phyloP scores from a whole-genome alignment of 768 basidiomycete genomes.

The Pseudohyphozyma bogoriensis region DNA sequence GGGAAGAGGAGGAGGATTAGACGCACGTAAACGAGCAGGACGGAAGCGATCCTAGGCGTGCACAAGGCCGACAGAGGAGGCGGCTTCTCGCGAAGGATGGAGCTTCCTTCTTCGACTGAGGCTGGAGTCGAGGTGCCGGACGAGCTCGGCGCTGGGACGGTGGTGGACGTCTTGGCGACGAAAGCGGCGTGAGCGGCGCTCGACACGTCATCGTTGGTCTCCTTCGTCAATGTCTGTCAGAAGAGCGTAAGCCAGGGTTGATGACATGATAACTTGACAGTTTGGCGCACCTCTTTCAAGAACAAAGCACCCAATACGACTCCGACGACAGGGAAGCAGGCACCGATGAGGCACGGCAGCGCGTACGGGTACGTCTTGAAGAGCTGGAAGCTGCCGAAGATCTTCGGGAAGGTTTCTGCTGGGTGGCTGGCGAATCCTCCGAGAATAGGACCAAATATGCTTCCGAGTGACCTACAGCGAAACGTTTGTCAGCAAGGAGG shows the following conservation, averaged over 20 bases:
- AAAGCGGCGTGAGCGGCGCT: neutral
- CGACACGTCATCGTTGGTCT: too few relatives aligned
- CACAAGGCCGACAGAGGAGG: constrained; percentile 5
- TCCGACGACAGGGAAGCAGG: constrained; percentile 24
- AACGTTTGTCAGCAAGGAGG: too few relatives aligned
- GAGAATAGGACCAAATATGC: constrained; percentile 28
- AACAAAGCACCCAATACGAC: constrained; percentile 24
- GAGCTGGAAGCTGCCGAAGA: constrained; percentile 8
- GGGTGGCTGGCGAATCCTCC: constrained; percentile 31
- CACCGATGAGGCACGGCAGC: constrained; percentile 30
- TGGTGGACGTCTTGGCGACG: constrained; percentile 13
- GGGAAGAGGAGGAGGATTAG: too few relatives aligned
- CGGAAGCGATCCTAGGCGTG: constrained; percentile 3
- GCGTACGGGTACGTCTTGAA: constrained; percentile 14
- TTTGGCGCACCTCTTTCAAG: constrained; percentile 28
- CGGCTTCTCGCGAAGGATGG: neutral
- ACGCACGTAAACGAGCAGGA: constrained; percentile 14
- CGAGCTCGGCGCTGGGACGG: neutral
- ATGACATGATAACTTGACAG: neutral
- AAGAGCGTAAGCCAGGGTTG: neutral
- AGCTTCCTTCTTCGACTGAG: neutral
- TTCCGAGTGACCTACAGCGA: too few relatives aligned
- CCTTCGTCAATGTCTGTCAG: neutral
- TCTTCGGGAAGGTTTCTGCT: constrained; percentile 10
- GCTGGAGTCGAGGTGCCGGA: neutral